Conservation (phyloP, 78 protist species). For the Creolimax fragrantissima region DNA sequence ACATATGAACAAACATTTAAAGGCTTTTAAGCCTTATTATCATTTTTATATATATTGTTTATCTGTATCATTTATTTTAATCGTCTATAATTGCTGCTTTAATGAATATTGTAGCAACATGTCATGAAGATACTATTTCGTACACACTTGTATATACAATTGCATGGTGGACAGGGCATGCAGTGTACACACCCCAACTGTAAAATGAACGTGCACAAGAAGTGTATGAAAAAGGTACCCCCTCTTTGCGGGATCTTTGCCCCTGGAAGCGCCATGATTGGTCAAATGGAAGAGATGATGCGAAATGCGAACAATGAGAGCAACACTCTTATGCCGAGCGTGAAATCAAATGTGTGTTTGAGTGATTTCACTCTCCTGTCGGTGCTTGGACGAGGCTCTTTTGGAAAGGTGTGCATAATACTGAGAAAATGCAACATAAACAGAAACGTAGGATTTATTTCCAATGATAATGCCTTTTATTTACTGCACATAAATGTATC, state of each 20-base stretch:
- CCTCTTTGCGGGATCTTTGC: conserved; percentile 9
- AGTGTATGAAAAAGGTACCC: conserved; percentile 8
- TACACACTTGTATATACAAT: too few species aligned
- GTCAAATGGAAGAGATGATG: background rate
- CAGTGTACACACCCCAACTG: conserved; percentile 8
- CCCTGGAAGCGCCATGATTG: background rate
- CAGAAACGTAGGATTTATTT: background rate
- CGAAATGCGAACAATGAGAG: background rate
- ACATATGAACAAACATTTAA: too few species aligned
- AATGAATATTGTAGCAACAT: too few species aligned
- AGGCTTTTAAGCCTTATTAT: too few species aligned
- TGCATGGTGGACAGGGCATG: background rate
- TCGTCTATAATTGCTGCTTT: too few species aligned
- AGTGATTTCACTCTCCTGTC: conserved; percentile 37
- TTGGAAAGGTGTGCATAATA: conserved; percentile 70
- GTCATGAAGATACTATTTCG: too few species aligned
- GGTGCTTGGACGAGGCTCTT: conserved; percentile 55
- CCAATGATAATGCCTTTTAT: too few species aligned
- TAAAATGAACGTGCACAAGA: conserved; percentile 28
- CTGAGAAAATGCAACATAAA: too few species aligned
- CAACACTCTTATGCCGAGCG: background rate
- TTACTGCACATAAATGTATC: too few species aligned
- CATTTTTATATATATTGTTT: too few species aligned
- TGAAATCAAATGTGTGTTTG: background rate
- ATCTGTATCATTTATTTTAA: too few species aligned